Base-by-base conservation (phyloP, 139 green algal genomes). In the Tetraselmis chui region DNA sequence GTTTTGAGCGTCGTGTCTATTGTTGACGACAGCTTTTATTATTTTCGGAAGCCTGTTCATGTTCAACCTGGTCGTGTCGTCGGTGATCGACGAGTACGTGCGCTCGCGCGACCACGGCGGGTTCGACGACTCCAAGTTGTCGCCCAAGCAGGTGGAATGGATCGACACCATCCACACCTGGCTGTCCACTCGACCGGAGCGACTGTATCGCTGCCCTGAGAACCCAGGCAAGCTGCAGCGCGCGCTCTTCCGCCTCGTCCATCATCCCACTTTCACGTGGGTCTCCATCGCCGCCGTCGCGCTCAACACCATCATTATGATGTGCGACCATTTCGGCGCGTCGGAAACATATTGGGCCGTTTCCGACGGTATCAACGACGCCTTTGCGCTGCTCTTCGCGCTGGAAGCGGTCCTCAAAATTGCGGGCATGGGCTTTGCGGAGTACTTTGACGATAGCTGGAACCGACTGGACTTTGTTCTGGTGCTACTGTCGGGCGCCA, bases 401-500 rank as follows among this genome's bases (percentile, higher is more conserved):
- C 32, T 82, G 2, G 31, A 82, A 31, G 78, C 78, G 11, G n/a
- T 23, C 31, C 32, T 82, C 28, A 82, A 59, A 31, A 82, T 82
- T n/a, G 45, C 32, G 5, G 78, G 78, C 31, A 28, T 82, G 28
- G 78, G 78, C 32, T 23, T 11, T 27, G 31, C 2, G 1, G 24
- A 59, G 31, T 82, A 82, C 78, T 76, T 82, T 31, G 28, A 24
- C 31, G 58, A 82, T 31, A 75, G 76, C 31, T 82, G 78, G 78
- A 76, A 82, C 78, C 78, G 32, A 31, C 45, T 82, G 27, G 78
- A 82, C 58, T 76, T 82, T 23, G 27, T 82, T 24, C 28, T 82
- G 31, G 78, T 82, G 24, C 22, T 82, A 1, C 25, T 75, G 31
- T 82, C 78, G 28, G 25, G 28, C 30, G 27, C 11, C 30, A 23